Evolutionary conservation across 2,329 filamentous ascomycete species (phyloP), one percentile per base, ranked within the genome.

Genomic region (Drechslerella stenobrocha): DNA sequence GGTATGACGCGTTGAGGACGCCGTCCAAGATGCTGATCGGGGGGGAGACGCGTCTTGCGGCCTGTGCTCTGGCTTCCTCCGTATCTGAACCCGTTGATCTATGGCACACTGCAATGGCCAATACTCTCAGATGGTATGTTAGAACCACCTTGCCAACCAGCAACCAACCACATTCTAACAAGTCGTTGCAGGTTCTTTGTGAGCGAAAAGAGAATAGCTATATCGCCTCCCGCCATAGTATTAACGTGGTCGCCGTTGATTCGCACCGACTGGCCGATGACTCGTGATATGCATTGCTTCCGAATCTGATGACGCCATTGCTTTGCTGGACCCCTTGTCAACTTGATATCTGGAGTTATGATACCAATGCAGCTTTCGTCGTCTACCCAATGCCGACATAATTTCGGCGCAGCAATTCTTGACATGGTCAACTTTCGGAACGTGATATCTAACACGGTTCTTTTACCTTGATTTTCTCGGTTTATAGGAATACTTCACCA

Each of bases 401-500:
- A 13, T 44, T 57, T 34, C 52, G 42, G 46, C 51, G 32, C 40
- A n/a, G 30, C 55, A 35, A 51, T 42, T 69, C 32, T 24, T 60
- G 63, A 60, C 55, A 67, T 56, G 55, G 55, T 60, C 61, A 69
- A 69, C 40, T 20, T 60, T 69, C 28, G 74, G 73, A 75, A 74
- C 72, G 22, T n/a, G 70, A 76, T 75, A 76, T 79, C 76, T 90
- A 84, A 90, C 86, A 78, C 80, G 77, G 75, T 75, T 72, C 78
- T 80, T 81, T 77, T 78, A 78, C 77, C 78, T 78, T 32, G 18
- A 51, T 64, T 72, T 70, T 72, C 71, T 67, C 72, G 51, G 53
- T 58, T 69, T 80, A 78, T 90, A 98, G 93, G 93, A 98, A 80
- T 98, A 97, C 79, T 97, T 98, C 78, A 80, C 82, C 75, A 87